These are phyloP conservation scores for Plantago rigida DNA, from an alignment of 305 asterid species.

Conservation along the genomic window DNA sequence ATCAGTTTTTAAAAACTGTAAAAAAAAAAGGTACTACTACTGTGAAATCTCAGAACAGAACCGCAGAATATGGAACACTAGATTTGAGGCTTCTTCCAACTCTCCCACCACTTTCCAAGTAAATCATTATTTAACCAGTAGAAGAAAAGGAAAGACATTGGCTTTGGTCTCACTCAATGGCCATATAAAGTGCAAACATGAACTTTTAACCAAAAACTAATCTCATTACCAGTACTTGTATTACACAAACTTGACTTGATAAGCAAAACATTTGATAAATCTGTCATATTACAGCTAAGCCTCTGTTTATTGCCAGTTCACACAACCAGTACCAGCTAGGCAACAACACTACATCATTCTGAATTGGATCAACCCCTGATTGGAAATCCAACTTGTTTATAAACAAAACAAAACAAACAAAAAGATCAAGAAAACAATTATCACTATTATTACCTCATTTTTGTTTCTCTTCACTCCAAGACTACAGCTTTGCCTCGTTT, in stretches of 20 bases:
- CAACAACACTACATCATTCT: constrained; percentile 23
- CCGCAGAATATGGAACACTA: too few species aligned
- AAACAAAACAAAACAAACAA: constrained; percentile 2
- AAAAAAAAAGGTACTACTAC: too few species aligned
- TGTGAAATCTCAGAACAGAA: too few species aligned
- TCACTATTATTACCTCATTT: background rate
- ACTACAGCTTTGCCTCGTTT: background rate
- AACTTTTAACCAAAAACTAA: background rate
- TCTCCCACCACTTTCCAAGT: background rate
- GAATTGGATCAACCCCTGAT: constrained; percentile 26
- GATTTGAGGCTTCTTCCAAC: too few species aligned
- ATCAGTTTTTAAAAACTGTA: too few species aligned
- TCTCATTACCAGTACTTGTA: background rate
- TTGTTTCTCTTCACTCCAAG: background rate
- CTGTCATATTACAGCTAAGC: constrained; percentile 39
- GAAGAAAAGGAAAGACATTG: background rate
- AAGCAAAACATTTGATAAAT: constrained; percentile 2
- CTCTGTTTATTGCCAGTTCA: constrained; percentile 39
- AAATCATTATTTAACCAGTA: background rate
- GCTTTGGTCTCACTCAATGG: background rate
- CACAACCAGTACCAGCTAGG: constrained; percentile 21
- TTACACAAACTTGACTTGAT: background rate
- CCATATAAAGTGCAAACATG: background rate
- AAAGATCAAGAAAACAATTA: background rate
- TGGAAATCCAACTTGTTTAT: constrained; percentile 28